These are phyloP conservation scores for Leptographium radiaticola DNA, from an alignment of 2,329 filamentous ascomycete genomes.

Conservation along the genomic window DNA sequence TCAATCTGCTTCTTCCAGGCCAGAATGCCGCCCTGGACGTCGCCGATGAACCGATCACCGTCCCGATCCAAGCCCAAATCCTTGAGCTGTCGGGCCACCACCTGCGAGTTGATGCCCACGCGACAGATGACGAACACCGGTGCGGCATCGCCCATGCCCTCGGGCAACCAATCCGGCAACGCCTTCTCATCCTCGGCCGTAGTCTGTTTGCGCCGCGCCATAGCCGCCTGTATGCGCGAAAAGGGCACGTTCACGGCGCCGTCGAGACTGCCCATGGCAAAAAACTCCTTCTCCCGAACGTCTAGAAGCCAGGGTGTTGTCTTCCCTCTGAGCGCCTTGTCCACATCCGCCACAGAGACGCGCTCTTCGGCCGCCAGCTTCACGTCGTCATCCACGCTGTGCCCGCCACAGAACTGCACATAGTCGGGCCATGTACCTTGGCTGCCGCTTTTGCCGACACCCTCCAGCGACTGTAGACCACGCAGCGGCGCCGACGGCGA, in stretches of 20 bases:
- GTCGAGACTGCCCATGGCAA: constrained; percentile 62
- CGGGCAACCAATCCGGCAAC: constrained; percentile 24
- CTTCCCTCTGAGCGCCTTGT: constrained; percentile 1
- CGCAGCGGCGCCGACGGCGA: constrained; percentile 45
- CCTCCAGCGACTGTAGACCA: background rate
- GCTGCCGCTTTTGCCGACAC: constrained; percentile 35
- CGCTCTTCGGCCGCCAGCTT: constrained; percentile 52
- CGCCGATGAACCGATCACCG: constrained; percentile 48
- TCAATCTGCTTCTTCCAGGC: constrained; percentile 64
- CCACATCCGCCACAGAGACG: constrained; percentile 52
- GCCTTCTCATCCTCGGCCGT: constrained; percentile 9
- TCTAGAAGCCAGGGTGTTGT: constrained; percentile 54
- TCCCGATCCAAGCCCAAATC: constrained; percentile 40
- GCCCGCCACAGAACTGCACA: constrained; percentile 67
- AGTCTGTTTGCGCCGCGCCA: background rate
- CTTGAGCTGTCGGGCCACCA: constrained; percentile 53
- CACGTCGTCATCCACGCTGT: background rate
- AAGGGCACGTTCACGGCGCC: constrained; percentile 67
- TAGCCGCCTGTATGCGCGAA: constrained; percentile 25
- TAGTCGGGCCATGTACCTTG: constrained; percentile 65
- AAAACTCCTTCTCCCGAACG: constrained; percentile 75
- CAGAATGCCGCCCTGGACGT: constrained; percentile 57
- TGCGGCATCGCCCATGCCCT: constrained; percentile 18
- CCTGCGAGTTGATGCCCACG: constrained; percentile 66
- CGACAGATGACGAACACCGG: constrained; percentile 63